Evolutionary conservation across 2,329 filamentous ascomycete genomes (phyloP).

Genomic region (Monilinia fructicola): DNA sequence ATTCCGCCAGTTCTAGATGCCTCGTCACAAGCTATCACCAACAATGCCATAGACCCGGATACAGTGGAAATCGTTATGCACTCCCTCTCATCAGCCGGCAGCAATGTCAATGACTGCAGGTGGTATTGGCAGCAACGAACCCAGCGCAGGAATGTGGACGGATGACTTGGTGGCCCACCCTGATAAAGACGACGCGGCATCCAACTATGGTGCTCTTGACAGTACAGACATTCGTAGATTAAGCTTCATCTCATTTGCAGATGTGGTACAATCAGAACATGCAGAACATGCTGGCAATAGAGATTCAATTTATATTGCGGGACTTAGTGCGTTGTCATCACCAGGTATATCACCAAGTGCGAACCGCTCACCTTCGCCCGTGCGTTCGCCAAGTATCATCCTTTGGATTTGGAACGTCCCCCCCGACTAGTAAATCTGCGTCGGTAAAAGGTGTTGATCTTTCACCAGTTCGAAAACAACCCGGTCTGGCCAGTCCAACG

Average conservation of each 20-base stretch:
- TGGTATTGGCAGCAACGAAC: constrained; percentile 46
- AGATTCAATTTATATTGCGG: constrained; percentile 69
- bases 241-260: constrained; percentile 95
- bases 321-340: constrained; percentile 60
- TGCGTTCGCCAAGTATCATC: constrained; percentile 75
- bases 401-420: constrained; percentile 65
- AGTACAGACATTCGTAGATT: constrained; percentile 75
- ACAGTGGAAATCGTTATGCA: constrained; percentile 92
- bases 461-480: constrained; percentile 53
- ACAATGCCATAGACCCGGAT: constrained; percentile 79
- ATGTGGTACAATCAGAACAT: constrained; percentile 86
- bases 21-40: constrained; percentile 88
- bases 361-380: constrained; percentile 75
- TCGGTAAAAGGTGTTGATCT: constrained; percentile 74
- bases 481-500: constrained; percentile 61
- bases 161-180: constrained; percentile 53
- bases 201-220: constrained; percentile 77
- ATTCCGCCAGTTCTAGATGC: constrained; percentile 91
- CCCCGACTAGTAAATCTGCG: constrained; percentile 72
- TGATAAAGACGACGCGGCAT: constrained; percentile 61
- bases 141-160: constrained; percentile 38
- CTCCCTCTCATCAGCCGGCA: constrained; percentile 76
- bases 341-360: constrained; percentile 38
- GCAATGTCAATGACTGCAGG: constrained; percentile 58
- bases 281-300: constrained; percentile 60